Base-by-base conservation (phyloP, 169 alveolate species). In the Eimeria maxima region DNA sequence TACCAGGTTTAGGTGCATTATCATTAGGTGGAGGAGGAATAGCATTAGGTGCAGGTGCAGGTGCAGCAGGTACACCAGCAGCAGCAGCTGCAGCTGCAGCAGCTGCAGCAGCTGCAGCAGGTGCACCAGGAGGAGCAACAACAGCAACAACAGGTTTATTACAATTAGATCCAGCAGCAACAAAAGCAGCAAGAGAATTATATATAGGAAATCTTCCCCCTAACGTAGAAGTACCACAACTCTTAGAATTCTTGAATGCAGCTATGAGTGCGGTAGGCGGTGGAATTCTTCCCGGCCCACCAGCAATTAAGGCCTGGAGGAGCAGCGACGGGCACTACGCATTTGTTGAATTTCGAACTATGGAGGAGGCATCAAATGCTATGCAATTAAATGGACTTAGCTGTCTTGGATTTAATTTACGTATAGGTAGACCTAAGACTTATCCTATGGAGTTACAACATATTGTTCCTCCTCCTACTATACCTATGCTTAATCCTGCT, bases 251-350 rank as follows among this genome's bases (percentile, higher is more conserved):
- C 69, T 94, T 98, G 14, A 98, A 98, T 90, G 97, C 95, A 60
- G 98, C 98, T 6, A 84, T 98, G 90, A 83, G 88, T 18, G 98
- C 98, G 24, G 97, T 95, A 14, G 97, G 97, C n/a, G 98, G 98
- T 24, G 95, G 97, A 18, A 92, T 97, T 38, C 78, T 97, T 89
- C 98, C 98, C n/a, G 96, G 96, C 57, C 96, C 96, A 55, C 99
- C 99, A 24, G 99, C 98, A 20, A 97, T 98, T 18, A 97, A 98
- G 95, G 99, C 99, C 38, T 99, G 99, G 99, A 98, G 99, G 8
- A 98, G 99, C 83, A 96, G 99, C 16, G 99, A 99, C 95, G 99
- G 99, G 6, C 99, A 98, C 94, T 99, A 98, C 96, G 99, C 99
- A 42, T 99, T 99, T 97, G 98, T 99, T 22, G 99, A 99, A 95